Conservation (phyloP, 2,329 filamentous ascomycete species). For the Pseudocercospora cruenta region DNA sequence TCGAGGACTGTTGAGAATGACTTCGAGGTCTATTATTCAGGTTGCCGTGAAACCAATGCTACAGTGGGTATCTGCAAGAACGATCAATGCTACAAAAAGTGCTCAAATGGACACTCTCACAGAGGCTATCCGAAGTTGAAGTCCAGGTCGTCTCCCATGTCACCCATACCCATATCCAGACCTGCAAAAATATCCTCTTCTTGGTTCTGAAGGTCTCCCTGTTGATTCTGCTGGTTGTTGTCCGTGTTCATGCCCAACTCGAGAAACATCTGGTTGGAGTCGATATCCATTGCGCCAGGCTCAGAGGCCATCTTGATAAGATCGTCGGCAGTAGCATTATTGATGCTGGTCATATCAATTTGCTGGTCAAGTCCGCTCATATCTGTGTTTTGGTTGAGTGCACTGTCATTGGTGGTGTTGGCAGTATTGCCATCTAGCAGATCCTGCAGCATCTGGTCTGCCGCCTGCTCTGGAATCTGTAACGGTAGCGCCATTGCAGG, state of each 20-base stretch:
- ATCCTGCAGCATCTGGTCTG: constrained; percentile 41
- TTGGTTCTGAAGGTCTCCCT: constrained; percentile 35
- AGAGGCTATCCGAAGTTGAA: constrained; percentile 35
- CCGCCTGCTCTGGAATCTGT: constrained; percentile 27
- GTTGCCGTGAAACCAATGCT: neutral
- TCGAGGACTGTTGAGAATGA: neutral
- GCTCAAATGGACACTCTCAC: neutral
- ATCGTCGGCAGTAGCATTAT: constrained; percentile 26
- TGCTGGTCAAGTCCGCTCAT: constrained; percentile 25
- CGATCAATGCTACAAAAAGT: neutral
- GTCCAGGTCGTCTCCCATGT: constrained; percentile 36
- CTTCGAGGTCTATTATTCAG: neutral
- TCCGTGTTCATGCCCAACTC: constrained; percentile 23
- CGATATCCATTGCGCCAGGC: constrained; percentile 33
- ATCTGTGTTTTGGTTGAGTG: constrained; percentile 26
- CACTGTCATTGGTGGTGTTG: constrained; percentile 20
- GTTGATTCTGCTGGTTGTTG: constrained; percentile 31
- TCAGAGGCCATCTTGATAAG: constrained; percentile 29
- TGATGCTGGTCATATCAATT: constrained; percentile 20
- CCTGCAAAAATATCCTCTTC: constrained; percentile 49
- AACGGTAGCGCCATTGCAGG: constrained; percentile 33
- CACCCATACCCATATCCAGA: constrained; percentile 44
- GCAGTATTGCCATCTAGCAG: constrained; percentile 28
- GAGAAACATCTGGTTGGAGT: constrained; percentile 21
- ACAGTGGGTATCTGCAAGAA: neutral